These are phyloP conservation scores for Flagelloscypha sp. DNA, from an alignment of 768 basidiomycete genomes.

Conservation along the genomic window DNA sequence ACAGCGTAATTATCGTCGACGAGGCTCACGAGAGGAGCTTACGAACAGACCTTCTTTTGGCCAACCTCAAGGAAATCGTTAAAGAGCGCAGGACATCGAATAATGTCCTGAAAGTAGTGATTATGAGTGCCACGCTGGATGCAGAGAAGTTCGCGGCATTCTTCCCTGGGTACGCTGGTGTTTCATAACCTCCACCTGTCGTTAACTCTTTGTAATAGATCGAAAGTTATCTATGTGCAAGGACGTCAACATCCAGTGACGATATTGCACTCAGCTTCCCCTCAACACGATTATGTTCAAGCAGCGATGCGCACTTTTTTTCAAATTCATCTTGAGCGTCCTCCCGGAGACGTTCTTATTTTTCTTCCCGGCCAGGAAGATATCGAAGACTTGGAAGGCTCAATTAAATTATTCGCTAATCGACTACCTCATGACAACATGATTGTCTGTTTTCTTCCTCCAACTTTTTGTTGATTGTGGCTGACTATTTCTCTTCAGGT, in stretches of 20 bases:
- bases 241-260: slow-evolving; percentile 90
- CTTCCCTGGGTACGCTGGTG: slow-evolving; percentile 60
- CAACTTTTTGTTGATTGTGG: not conserved
- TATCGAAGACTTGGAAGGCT: slow-evolving; percentile 79
- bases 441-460: slow-evolving; percentile 30
- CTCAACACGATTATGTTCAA: slow-evolving; percentile 80
- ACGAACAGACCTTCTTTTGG: slow-evolving; percentile 88
- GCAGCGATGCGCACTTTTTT: slow-evolving; percentile 90
- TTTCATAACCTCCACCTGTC: slow-evolving; percentile 6
- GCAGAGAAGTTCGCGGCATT: slow-evolving; percentile 91
- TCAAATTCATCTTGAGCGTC: slow-evolving; percentile 78
- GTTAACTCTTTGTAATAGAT: slow-evolving; percentile 35
- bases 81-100: slow-evolving; percentile 26
- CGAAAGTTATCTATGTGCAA: slow-evolving; percentile 83
- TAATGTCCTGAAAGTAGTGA: slow-evolving; percentile 79
- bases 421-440: slow-evolving; percentile 53
- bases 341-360: slow-evolving; percentile 83
- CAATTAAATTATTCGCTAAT: slow-evolving; percentile 60
- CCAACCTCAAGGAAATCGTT: slow-evolving; percentile 81
- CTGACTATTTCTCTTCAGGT: slow-evolving; percentile 37
- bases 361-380: slow-evolving; percentile 98
- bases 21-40: slow-evolving; percentile 97
- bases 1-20: slow-evolving; percentile 87
- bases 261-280: slow-evolving; percentile 66
- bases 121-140: slow-evolving; percentile 98